phyloP scores from a whole-genome alignment of 805 yeast genomes.

The Barnettozyma vustinii region DNA sequence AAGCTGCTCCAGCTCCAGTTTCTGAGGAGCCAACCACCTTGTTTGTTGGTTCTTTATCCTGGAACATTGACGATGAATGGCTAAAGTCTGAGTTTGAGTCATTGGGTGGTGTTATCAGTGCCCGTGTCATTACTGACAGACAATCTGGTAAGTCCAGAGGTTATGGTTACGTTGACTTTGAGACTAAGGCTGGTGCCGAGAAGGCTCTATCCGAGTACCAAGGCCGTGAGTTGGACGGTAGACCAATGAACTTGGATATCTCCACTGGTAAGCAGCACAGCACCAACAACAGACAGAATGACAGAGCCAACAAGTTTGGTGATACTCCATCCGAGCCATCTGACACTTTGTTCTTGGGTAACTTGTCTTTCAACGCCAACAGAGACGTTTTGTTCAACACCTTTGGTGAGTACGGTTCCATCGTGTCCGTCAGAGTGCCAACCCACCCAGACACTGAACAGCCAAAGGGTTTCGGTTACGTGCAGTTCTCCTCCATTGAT shows the following conservation, averaged over 20 bases:
- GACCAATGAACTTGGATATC: slow-evolving; percentile 91
- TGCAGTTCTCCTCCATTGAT: slow-evolving; percentile 80
- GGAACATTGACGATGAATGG: slow-evolving; percentile 97
- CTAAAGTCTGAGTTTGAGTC: slow-evolving; percentile 80
- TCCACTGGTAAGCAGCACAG: slow-evolving; percentile 77
- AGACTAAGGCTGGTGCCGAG: slow-evolving; percentile 68
- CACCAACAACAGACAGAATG: slow-evolving; percentile 46
- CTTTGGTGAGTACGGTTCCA: slow-evolving; percentile 75
- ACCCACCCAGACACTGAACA: slow-evolving; percentile 98
- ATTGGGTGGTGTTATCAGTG: slow-evolving; percentile 74
- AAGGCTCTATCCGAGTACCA: slow-evolving; percentile 80
- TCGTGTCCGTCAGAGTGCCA: slow-evolving; percentile 89
- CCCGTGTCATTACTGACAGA: slow-evolving; percentile 93
- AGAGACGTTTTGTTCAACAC: slow-evolving; percentile 70
- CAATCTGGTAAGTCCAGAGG: slow-evolving; percentile 92
- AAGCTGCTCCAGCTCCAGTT: slow-evolving; percentile 29
- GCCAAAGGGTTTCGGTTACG: slow-evolving; percentile 99
- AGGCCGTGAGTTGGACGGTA: slow-evolving; percentile 94
- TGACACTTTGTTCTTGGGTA: slow-evolving; percentile 94
- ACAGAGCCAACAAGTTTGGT: slow-evolving; percentile 87
- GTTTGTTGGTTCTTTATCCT: slow-evolving; percentile 95
- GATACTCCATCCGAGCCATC: slow-evolving; percentile 90
- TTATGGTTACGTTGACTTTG: slow-evolving; percentile 96
- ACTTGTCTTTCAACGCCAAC: slow-evolving; percentile 85
- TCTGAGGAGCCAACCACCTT: slow-evolving; percentile 73